Percentiles rank a stretch among this genome's conserved stretches.
Conservation (phyloP, 805 yeast genomes). For the Nakazawaea wyomingensis region DNA sequence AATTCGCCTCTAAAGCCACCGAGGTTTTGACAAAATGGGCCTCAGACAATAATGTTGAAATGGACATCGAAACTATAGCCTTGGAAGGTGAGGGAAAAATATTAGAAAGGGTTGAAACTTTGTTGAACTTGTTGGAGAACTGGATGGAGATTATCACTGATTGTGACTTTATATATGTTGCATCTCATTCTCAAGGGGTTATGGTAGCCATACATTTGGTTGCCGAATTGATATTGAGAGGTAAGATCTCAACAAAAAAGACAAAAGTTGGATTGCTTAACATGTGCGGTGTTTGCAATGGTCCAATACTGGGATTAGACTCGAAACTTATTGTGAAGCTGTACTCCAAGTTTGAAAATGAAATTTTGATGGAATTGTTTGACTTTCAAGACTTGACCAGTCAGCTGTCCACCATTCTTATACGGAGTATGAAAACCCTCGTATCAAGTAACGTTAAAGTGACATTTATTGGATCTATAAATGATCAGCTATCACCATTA, state of each 20-base stretch:
- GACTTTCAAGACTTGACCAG: constrained; percentile 78
- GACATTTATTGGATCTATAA: constrained; percentile 77
- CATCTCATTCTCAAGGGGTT: constrained; percentile 91
- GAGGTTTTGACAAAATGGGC: constrained; percentile 66
- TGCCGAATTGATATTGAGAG: constrained; percentile 20
- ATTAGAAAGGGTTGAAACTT: constrained; percentile 71
- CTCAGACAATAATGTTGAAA: constrained; percentile 26
- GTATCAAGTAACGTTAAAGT: constrained; percentile 71
- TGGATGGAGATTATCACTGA: constrained; percentile 51
- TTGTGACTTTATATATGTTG: constrained; percentile 79
- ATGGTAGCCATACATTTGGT: constrained; percentile 80
- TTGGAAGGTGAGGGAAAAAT: constrained; percentile 90
- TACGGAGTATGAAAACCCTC: constrained; percentile 62
- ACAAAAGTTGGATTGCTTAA: constrained; percentile 69
- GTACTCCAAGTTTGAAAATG: constrained; percentile 81
- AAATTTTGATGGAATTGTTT: constrained; percentile 78
- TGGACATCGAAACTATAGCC: constrained; percentile 75
- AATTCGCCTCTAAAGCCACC: constrained; percentile 79
- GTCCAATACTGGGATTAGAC: constrained; percentile 87
- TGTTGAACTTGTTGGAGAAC: constrained; percentile 60
- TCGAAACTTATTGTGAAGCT: constrained; percentile 77
- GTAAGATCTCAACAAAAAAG: constrained; percentile 14
- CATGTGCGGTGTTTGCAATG: constrained; percentile 90
- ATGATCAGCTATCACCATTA: constrained; percentile 90
- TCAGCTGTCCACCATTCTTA: constrained; percentile 60